phyloP scores from a whole-genome alignment of 2,329 filamentous ascomycete species.

The Raffaelea albimanens region DNA sequence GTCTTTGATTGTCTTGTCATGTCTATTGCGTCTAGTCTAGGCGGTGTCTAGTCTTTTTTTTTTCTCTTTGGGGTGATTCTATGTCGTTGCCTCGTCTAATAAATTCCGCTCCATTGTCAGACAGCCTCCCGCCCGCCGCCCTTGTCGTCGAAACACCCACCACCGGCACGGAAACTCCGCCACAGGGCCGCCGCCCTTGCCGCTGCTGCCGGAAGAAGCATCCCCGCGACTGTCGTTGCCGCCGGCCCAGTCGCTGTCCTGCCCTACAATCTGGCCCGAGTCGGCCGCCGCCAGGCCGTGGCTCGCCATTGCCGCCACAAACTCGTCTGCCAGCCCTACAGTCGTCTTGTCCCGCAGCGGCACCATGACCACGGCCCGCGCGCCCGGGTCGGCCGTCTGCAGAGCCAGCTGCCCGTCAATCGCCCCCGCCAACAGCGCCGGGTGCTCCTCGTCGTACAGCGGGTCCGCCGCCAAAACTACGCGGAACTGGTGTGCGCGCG shows the following conservation, averaged over 20 bases:
- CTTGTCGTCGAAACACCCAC: conserved; percentile 11
- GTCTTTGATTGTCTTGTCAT: no score
- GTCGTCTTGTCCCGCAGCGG: conserved; percentile 66
- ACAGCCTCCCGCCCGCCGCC: neutral
- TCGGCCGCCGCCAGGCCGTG: conserved; percentile 48
- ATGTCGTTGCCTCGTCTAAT: neutral
- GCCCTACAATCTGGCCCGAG: conserved; percentile 54
- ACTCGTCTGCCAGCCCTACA: conserved; percentile 47
- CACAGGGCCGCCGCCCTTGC: neutral
- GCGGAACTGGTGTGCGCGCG: conserved; percentile 22
- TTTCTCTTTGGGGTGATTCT: neutral
- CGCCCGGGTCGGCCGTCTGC: conserved; percentile 49
- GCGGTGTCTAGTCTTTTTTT: neutral
- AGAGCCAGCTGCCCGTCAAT: conserved; percentile 58
- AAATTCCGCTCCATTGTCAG: neutral
- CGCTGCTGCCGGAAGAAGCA: conserved; percentile 11
- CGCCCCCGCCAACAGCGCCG: conserved; percentile 60
- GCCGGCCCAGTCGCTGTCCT: conserved; percentile 61
- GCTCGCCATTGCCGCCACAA: conserved; percentile 50
- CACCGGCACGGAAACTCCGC: conserved; percentile 10
- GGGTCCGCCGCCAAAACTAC: conserved; percentile 79
- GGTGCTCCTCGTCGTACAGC: conserved; percentile 79
- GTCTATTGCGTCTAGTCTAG: no score
- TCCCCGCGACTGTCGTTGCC: conserved; percentile 14
- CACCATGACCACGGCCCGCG: conserved; percentile 62